Evolutionary conservation across 257 asterid genomes (phyloP).

Genomic region (Ocimum tenuiflorum): DNA sequence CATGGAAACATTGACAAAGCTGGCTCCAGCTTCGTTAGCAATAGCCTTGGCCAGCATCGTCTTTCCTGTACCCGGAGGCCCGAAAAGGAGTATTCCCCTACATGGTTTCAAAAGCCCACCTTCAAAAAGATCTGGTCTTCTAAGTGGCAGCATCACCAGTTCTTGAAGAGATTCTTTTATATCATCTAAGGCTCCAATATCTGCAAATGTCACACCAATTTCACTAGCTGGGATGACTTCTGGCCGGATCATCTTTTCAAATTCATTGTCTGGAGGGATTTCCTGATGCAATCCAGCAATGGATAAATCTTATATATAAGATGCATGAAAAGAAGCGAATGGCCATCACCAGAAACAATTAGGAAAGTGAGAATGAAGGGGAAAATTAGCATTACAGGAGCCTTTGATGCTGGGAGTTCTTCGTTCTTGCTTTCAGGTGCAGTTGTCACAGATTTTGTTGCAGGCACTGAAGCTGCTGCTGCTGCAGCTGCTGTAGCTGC

Average conservation of each 20-base stretch:
- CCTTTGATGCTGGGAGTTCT: constrained; percentile 38
- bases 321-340: background rate
- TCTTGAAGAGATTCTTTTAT: constrained; percentile 79
- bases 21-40: constrained; percentile 86
- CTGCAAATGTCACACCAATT: constrained; percentile 70
- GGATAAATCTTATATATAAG: too few species aligned
- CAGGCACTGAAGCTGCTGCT: constrained; percentile 24
- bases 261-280: constrained; percentile 77
- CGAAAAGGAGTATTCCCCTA: constrained; percentile 74
- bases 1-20: constrained; percentile 78
- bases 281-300: constrained; percentile 44
- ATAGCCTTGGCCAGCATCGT: constrained; percentile 92
- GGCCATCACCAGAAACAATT: background rate
- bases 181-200: constrained; percentile 80
- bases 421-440: constrained; percentile 40
- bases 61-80: constrained; percentile 93
- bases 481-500: constrained; percentile 34
- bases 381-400: constrained; percentile 38
- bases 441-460: constrained; percentile 30
- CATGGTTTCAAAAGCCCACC: constrained; percentile 90
- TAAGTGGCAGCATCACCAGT: constrained; percentile 74
- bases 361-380: background rate
- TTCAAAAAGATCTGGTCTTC: constrained; percentile 77
- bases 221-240: constrained; percentile 82
- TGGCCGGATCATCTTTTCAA: constrained; percentile 74